phyloP scores from a whole-genome alignment of 495 filamentous ascomycete species.

The Geoglossum glabrum region DNA sequence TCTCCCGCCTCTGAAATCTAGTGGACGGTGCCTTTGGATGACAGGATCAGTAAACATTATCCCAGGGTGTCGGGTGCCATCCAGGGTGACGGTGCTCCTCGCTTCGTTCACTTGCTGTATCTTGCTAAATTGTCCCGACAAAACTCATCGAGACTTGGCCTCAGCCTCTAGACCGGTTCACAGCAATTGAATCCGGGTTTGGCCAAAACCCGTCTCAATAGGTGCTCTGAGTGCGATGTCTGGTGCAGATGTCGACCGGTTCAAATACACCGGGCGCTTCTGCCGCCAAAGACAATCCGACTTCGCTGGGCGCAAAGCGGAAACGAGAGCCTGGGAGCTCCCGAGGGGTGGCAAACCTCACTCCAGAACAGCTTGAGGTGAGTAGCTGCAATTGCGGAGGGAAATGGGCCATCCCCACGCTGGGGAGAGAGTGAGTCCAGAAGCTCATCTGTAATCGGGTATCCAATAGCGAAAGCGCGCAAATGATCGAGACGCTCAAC shows the following conservation, averaged over 20 bases:
- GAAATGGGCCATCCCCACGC: background rate
- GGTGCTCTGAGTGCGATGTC: background rate
- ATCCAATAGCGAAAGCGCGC: conserved; percentile 43
- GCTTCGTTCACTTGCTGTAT: no score
- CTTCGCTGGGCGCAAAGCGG: background rate
- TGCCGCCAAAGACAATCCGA: background rate
- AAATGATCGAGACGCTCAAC: conserved; percentile 82
- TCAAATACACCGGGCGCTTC: background rate
- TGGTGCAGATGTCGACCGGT: background rate
- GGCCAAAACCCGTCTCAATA: no score
- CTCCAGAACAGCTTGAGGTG: background rate
- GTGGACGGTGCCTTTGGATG: no score
- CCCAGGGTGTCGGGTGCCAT: background rate
- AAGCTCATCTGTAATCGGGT: background rate
- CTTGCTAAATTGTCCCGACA: background rate
- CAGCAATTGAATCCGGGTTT: no score
- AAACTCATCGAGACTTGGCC: no score
- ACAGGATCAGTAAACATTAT: no score
- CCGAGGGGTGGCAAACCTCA: background rate
- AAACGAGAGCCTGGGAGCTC: background rate
- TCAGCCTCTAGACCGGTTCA: no score
- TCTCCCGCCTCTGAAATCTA: no score
- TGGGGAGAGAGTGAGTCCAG: background rate
- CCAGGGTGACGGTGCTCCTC: background rate
- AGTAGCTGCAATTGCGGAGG: background rate